Conservation (phyloP, 2,329 filamentous ascomycete species). For the Fusarium praegraminearum region DNA sequence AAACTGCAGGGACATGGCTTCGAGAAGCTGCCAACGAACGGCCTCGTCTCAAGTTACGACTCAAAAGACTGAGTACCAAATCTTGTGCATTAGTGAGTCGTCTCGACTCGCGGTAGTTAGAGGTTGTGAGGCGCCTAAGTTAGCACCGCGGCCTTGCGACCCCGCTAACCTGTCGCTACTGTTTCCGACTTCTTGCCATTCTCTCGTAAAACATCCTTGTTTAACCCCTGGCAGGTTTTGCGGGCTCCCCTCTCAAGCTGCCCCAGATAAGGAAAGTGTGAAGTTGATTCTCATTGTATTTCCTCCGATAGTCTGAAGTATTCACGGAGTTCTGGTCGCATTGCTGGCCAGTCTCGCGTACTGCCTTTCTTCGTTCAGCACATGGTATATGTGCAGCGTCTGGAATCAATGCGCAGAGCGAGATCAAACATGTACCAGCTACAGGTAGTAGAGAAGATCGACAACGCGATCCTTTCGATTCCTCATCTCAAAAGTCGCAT, state of each 20-base stretch:
- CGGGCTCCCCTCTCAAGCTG: slow-evolving; percentile 37
- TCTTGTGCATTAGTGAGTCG: slow-evolving; percentile 22
- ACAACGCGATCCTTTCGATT: slow-evolving; percentile 22
- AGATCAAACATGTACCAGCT: neutral
- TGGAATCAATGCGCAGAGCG: neutral
- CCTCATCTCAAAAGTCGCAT: slow-evolving; percentile 34
- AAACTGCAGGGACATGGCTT: slow-evolving; percentile 17
- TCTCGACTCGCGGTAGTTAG: slow-evolving; percentile 42
- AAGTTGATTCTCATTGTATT: slow-evolving; percentile 34
- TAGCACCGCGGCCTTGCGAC: neutral
- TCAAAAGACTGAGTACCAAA: neutral
- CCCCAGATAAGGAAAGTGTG: slow-evolving; percentile 39
- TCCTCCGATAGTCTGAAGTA: neutral
- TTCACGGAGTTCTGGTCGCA: neutral
- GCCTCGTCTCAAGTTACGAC: slow-evolving; percentile 21
- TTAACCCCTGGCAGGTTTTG: slow-evolving; percentile 26
- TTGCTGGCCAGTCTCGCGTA: neutral
- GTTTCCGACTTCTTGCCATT: slow-evolving; percentile 30
- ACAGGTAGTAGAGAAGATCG: slow-evolving; percentile 14
- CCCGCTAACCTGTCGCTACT: slow-evolving; percentile 37
- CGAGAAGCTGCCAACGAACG: slow-evolving; percentile 18
- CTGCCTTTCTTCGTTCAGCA: slow-evolving; percentile 18
- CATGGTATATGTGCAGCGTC: neutral
- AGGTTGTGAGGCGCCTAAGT: slow-evolving; percentile 37
- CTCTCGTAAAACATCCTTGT: slow-evolving; percentile 38